These are phyloP conservation scores for Triticum urartu DNA, from an alignment of 176 grass and related monocot species.

Conservation along the genomic window DNA sequence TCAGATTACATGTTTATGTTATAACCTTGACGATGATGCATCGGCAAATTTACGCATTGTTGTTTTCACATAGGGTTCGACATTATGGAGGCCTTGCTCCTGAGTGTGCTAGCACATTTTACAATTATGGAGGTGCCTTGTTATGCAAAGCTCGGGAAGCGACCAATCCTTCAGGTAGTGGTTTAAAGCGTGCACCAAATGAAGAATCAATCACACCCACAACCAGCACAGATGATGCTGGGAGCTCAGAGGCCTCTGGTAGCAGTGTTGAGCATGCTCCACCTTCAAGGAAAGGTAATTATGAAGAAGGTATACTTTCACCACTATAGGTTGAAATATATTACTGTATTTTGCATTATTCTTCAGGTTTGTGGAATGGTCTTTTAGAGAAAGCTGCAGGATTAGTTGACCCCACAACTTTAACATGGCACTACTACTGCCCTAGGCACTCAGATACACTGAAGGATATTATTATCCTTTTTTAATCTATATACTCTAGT, in stretches of 20 bases:
- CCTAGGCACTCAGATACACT: no score
- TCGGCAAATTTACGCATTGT: not conserved
- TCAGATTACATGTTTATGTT: not conserved
- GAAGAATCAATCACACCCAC: constrained; percentile 32
- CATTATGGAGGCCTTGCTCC: constrained; percentile 67
- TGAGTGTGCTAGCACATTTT: constrained; percentile 81
- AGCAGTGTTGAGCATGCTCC: constrained; percentile 40
- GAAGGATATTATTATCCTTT: no score
- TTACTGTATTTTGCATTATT: no score
- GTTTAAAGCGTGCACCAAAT: constrained; percentile 47
- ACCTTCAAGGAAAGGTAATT: constrained; percentile 28
- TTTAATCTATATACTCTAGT: no score
- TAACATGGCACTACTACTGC: no score
- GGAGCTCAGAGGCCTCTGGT: constrained; percentile 49
- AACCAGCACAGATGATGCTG: constrained; percentile 37
- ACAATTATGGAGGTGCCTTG: constrained; percentile 69
- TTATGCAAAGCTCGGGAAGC: constrained; percentile 81
- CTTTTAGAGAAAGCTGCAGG: no score
- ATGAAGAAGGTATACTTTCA: no score
- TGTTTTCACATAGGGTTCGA: constrained; percentile 32
- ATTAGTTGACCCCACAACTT: no score
- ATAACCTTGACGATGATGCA: not conserved
- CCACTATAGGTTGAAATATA: no score
- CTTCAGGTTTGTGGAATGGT: no score
- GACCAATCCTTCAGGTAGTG: constrained; percentile 57